phyloP scores from a whole-genome alignment of 345 rosid species.

The Gossypium herbaceum region DNA sequence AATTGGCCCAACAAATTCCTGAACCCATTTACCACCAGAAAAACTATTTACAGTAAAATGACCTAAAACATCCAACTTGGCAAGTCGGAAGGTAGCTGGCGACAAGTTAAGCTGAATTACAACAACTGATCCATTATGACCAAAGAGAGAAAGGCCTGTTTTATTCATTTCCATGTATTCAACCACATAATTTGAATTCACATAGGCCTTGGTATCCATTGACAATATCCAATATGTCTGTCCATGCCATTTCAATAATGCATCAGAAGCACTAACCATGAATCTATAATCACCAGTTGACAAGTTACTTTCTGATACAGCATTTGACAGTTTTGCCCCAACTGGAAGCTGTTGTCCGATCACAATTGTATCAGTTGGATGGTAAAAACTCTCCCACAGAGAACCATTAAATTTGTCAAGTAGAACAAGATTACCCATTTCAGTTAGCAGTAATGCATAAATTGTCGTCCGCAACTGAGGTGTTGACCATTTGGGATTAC shows the following conservation, averaged over 20 bases:
- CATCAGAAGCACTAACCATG: conserved; percentile 41
- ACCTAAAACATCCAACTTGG: conserved; percentile 56
- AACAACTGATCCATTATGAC: conserved; percentile 50
- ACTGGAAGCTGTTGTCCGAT: conserved; percentile 51
- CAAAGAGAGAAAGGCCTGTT: conserved; percentile 57
- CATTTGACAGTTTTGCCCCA: conserved; percentile 40
- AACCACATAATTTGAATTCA: conserved; percentile 33
- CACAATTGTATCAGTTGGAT: conserved; percentile 75
- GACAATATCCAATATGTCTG: conserved; percentile 71
- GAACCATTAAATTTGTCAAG: conserved; percentile 54
- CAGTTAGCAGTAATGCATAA: conserved; percentile 43
- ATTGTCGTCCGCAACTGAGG: conserved; percentile 52
- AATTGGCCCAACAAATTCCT: conserved; percentile 55
- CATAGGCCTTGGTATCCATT: conserved; percentile 50
- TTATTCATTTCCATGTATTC: conserved; percentile 56
- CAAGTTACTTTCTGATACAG: conserved; percentile 42
- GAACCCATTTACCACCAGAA: conserved; percentile 30
- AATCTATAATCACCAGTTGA: conserved; percentile 62
- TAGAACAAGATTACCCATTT: conserved; percentile 70
- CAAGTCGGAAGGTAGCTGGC: conserved; percentile 50
- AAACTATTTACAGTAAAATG: conserved; percentile 44
- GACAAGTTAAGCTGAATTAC: conserved; percentile 41
- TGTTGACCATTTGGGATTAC: conserved; percentile 58
- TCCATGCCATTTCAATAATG: conserved; percentile 52
- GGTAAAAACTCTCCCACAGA: conserved; percentile 74